These are phyloP conservation scores for Aureobasidium leucospermi DNA, from an alignment of 2,329 filamentous ascomycete species.

Conservation along the genomic window DNA sequence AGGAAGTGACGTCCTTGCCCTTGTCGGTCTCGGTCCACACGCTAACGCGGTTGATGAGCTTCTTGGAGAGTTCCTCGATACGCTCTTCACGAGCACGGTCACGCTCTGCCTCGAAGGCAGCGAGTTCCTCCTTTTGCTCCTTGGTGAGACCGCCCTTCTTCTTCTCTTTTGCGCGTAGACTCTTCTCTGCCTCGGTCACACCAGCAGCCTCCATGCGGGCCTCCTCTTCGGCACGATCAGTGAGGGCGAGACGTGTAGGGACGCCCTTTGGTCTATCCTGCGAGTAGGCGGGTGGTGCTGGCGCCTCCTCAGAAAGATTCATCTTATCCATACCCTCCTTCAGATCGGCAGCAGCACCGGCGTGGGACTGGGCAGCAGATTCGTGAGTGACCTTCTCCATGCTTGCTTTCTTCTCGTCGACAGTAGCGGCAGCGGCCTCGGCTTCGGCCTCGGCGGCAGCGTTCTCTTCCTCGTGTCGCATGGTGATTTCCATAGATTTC, in stretches of 20 bases:
- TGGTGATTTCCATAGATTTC: constrained; percentile 96
- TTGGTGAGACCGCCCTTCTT: constrained; percentile 81
- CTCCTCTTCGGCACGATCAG: constrained; percentile 72
- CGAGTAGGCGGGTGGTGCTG: constrained; percentile 13
- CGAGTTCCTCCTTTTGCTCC: constrained; percentile 88
- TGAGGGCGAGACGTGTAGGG: constrained; percentile 75
- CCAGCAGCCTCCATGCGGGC: constrained; percentile 57
- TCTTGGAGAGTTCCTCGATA: constrained; percentile 73
- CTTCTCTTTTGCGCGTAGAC: constrained; percentile 73
- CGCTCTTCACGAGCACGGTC: constrained; percentile 79
- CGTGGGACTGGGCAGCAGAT: neutral
- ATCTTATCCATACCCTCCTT: constrained; percentile 27
- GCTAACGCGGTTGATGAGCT: constrained; percentile 81
- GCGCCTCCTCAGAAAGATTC: constrained; percentile 12
- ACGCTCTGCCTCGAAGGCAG: constrained; percentile 81
- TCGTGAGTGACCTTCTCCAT: constrained; percentile 18
- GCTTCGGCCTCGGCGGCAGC: constrained; percentile 11
- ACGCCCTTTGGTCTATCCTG: constrained; percentile 44
- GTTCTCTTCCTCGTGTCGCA: constrained; percentile 59
- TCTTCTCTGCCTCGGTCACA: constrained; percentile 65
- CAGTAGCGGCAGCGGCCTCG: constrained; percentile 40
- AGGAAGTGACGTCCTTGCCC: constrained; percentile 69
- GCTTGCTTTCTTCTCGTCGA: constrained; percentile 41
- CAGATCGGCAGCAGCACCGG: constrained; percentile 13
- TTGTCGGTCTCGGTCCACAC: constrained; percentile 98